Evolutionary conservation across 306 rosid genomes (phyloP).

Genomic region (Glycyrrhiza uralensis): DNA sequence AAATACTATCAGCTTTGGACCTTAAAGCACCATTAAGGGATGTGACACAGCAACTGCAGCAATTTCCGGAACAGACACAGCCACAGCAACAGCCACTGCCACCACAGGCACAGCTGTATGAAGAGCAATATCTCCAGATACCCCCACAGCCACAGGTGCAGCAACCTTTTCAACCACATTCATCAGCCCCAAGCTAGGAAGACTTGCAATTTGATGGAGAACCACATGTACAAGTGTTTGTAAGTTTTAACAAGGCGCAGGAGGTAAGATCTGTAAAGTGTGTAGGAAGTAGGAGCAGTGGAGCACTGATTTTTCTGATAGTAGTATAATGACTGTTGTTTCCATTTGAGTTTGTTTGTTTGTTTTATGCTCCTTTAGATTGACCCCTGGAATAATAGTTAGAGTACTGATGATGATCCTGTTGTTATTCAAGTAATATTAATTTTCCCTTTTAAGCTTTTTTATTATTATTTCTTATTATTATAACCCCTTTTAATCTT

Average conservation of each 20-base stretch:
- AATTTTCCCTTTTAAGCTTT: conserved; percentile 24
- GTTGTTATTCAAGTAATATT: conserved; percentile 25
- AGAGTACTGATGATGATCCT: conserved; percentile 31
- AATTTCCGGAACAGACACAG: neutral
- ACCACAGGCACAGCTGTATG: conserved; percentile 12
- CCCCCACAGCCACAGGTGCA: conserved; percentile 8
- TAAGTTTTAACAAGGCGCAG: conserved; percentile 24
- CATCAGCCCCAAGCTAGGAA: conserved; percentile 20
- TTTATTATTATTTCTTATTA: too few relatives aligned
- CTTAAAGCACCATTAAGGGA: conserved; percentile 45
- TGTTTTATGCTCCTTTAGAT: conserved; percentile 32
- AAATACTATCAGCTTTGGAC: conserved; percentile 56
- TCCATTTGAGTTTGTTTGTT: conserved; percentile 45
- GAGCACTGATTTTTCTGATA: conserved; percentile 50
- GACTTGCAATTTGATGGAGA: conserved; percentile 22
- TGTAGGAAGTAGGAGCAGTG: conserved; percentile 65
- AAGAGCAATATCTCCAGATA: conserved; percentile 1
- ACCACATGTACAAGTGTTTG: conserved; percentile 38
- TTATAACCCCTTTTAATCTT: too few relatives aligned
- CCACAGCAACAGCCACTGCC: neutral
- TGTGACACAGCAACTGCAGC: conserved; percentile 21
- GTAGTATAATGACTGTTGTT: conserved; percentile 37
- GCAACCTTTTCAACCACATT: neutral
- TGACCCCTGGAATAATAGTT: conserved; percentile 19
- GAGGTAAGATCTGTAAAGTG: conserved; percentile 50